Evolutionary conservation across 2,329 filamentous ascomycete genomes (phyloP).

Genomic region (Aspergillaceae sp.): DNA sequence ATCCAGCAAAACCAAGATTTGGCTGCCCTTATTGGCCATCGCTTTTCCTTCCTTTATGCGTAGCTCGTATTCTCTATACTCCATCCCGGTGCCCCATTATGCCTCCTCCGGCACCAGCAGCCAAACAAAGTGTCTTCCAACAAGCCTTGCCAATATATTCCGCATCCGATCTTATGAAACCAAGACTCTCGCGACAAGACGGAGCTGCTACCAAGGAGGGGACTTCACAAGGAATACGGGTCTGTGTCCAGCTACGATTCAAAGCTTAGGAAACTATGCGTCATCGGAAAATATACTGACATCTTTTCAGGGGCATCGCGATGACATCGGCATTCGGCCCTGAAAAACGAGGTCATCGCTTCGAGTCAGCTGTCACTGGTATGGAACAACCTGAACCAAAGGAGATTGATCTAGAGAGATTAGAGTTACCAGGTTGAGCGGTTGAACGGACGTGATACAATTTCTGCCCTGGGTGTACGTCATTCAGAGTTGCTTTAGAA

Average conservation of each 20-base stretch:
- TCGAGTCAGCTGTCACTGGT: slow-evolving; percentile 52
- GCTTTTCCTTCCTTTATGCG: no score
- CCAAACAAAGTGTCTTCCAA: background rate
- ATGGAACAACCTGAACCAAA: slow-evolving; percentile 13
- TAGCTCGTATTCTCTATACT: background rate
- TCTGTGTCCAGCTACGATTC: background rate
- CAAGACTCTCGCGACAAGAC: background rate
- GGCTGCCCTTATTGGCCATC: no score
- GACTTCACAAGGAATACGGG: background rate
- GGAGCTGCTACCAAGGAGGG: background rate
- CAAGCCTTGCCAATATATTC: background rate
- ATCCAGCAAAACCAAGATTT: no score
- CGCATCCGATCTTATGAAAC: background rate
- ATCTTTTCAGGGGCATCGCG: slow-evolving; percentile 46
- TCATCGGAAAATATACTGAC: background rate
- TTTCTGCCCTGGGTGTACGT: no score
- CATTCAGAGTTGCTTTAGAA: no score
- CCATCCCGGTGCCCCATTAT: no score
- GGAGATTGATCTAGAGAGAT: slow-evolving; percentile 13
- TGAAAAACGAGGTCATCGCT: slow-evolving; percentile 63
- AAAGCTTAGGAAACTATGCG: background rate
- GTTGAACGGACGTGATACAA: slow-evolving; percentile 8
- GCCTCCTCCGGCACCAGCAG: background rate
- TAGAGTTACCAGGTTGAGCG: slow-evolving; percentile 11
- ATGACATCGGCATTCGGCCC: slow-evolving; percentile 62